Percentiles rank a stretch among this genome's conserved stretches.
These are phyloP conservation scores for Trametes pubescens DNA, from an alignment of 1,284 basidiomycete species.

Conservation along the genomic window DNA sequence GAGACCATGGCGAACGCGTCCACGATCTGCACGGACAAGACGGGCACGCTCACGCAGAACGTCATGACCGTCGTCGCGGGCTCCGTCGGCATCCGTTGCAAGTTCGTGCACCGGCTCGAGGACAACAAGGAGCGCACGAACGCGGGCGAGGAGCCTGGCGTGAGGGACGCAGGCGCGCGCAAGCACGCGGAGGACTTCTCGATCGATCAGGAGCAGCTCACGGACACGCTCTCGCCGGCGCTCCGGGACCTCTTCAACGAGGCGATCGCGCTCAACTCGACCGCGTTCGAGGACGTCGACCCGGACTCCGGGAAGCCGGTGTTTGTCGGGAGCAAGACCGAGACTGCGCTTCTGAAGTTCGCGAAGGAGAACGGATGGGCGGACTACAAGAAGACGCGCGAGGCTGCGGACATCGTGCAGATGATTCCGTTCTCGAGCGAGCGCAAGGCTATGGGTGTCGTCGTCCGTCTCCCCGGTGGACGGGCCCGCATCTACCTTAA, in stretches of 20 bases:
- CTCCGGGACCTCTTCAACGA: slow-evolving; percentile 83
- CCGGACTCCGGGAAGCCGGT: slow-evolving; percentile 67
- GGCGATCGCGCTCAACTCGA: slow-evolving; percentile 92
- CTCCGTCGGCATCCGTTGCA: slow-evolving; percentile 91
- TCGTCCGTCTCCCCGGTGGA: slow-evolving; percentile 64
- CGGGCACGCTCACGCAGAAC: slow-evolving; percentile 93
- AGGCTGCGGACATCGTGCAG: slow-evolving; percentile 77
- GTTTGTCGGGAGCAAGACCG: slow-evolving; percentile 97
- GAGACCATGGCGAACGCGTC: slow-evolving; percentile 99
- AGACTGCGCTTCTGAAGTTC: slow-evolving; percentile 91
- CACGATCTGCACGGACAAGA: slow-evolving; percentile 97
- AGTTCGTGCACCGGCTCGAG: slow-evolving; percentile 86
- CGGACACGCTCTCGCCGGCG: slow-evolving; percentile 67
- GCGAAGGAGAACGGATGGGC: slow-evolving; percentile 89
- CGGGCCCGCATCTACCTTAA: slow-evolving; percentile 86
- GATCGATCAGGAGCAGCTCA: slow-evolving; percentile 80
- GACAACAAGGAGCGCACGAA: slow-evolving; percentile 83
- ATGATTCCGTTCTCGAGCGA: slow-evolving; percentile 97
- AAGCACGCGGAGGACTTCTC: slow-evolving; percentile 80
- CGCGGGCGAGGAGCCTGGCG: slow-evolving; percentile 63
- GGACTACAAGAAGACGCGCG: slow-evolving; percentile 76
- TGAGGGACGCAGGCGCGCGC: slow-evolving; percentile 34
- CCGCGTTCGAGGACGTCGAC: slow-evolving; percentile 91
- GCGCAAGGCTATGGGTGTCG: slow-evolving; percentile 96
- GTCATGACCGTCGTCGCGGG: slow-evolving; percentile 97